These are phyloP conservation scores for Rhodomyrtus psidioides DNA, from an alignment of 441 rosid species.

Conservation along the genomic window DNA sequence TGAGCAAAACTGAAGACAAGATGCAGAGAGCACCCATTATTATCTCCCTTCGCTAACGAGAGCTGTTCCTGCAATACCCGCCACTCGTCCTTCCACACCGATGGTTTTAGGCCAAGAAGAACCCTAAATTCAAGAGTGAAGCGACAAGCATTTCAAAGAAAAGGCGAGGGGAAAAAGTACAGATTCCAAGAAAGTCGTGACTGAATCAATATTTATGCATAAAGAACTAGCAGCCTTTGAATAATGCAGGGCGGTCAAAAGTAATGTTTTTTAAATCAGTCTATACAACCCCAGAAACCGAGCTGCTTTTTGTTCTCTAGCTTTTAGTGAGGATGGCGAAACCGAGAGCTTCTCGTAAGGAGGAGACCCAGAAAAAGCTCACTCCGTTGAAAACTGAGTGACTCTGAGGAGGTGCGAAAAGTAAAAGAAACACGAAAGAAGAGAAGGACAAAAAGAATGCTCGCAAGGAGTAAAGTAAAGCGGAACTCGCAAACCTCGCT, in stretches of 20 bases:
- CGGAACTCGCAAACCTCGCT: neutral
- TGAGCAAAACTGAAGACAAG: neutral
- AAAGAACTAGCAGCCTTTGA: conserved; percentile 33
- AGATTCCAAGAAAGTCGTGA: conserved; percentile 53
- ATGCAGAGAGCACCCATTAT: neutral
- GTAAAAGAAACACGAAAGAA: neutral
- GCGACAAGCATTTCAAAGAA: conserved; percentile 9
- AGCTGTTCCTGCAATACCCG: neutral
- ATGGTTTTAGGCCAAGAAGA: neutral
- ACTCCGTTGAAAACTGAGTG: neutral
- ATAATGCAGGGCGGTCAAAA: conserved; percentile 23
- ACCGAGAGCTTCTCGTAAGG: neutral
- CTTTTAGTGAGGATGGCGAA: neutral
- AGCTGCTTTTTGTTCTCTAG: conserved; percentile 18
- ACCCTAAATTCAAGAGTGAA: neutral
- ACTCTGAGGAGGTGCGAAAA: neutral
- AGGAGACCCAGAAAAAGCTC: neutral
- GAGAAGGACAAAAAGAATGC: neutral
- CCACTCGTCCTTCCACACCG: neutral
- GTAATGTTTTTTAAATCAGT: neutral
- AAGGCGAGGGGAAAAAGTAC: conserved; percentile 1
- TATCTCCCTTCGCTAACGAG: neutral
- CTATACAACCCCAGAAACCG: conserved; percentile 3
- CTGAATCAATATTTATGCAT: conserved; percentile 24
- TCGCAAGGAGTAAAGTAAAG: neutral